A percentile compares a stretch with the other conserved stretches of the same genome.
These are phyloP conservation scores for Parafenestella ontariensis DNA, from an alignment of 2,329 filamentous ascomycete genomes.

Conservation along the genomic window DNA sequence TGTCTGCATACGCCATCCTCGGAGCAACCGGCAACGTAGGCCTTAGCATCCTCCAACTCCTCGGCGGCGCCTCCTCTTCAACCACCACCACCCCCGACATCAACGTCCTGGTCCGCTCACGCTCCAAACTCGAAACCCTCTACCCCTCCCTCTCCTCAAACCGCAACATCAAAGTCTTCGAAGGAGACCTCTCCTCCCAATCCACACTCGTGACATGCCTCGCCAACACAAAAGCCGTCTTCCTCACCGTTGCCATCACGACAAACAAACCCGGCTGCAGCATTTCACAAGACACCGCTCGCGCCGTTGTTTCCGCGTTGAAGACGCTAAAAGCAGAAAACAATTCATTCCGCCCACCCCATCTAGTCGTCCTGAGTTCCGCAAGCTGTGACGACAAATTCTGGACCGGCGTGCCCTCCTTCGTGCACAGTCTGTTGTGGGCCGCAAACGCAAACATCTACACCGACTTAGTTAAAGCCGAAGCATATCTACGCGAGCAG, in stretches of 20 bases:
- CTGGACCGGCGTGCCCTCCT: too few species aligned
- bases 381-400: constrained; percentile 17
- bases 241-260: too few species aligned
- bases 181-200: constrained; percentile 53
- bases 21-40: constrained; percentile 22
- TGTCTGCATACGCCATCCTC: constrained; percentile 17
- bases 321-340: not conserved
- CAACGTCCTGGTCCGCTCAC: constrained; percentile 21
- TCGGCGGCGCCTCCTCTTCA: too few species aligned
- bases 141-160: constrained; percentile 7
- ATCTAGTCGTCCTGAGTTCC: not conserved
- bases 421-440: too few species aligned
- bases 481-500: constrained; percentile 49
- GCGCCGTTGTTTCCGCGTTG: too few species aligned
- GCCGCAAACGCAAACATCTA: constrained; percentile 45
- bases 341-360: too few species aligned
- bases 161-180: constrained; percentile 47
- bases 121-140: constrained; percentile 11
- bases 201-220: constrained; percentile 32
- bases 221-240: too few species aligned
- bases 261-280: too few species aligned
- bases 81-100: constrained; percentile 6
- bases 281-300: too few species aligned
- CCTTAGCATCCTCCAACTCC: constrained; percentile 13
- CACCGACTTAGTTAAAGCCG: constrained; percentile 46